Evolutionary conservation across 2,329 filamentous ascomycete genomes (phyloP).

Genomic region (Talaromyces sp.): DNA sequence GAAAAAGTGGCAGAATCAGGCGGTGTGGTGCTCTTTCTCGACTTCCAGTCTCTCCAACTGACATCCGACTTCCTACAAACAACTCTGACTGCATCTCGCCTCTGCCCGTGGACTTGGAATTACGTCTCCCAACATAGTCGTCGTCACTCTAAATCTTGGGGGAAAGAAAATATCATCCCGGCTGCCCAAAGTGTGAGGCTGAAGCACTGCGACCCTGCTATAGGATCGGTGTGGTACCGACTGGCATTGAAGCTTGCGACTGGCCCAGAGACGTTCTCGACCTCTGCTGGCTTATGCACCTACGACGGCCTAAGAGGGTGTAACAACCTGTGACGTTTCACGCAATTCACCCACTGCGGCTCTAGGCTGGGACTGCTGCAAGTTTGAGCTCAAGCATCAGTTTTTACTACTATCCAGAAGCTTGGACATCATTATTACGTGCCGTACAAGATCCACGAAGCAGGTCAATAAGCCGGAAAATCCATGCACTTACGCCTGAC

Average conservation of each 20-base stretch:
- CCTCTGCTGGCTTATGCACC: slow-evolving; percentile 19
- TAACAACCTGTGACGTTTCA: slow-evolving; percentile 21
- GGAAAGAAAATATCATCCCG: background rate
- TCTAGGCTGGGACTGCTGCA: slow-evolving; percentile 21
- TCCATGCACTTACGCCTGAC: slow-evolving; percentile 12
- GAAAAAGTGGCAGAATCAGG: slow-evolving; percentile 1
- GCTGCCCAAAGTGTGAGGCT: slow-evolving; percentile 42
- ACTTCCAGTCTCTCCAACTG: background rate
- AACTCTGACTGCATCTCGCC: background rate
- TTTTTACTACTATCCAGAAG: background rate
- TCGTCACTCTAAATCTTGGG: background rate
- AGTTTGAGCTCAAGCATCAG: slow-evolving; percentile 5
- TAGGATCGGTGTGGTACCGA: slow-evolving; percentile 22
- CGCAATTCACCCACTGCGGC: slow-evolving; percentile 16
- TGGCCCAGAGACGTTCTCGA: slow-evolving; percentile 16
- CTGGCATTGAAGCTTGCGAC: slow-evolving; percentile 16
- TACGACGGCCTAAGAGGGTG: slow-evolving; percentile 20
- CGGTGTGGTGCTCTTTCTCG: background rate
- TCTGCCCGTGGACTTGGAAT: background rate
- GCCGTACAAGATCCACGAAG: background rate
- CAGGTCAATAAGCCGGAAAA: slow-evolving; percentile 3
- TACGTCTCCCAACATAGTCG: background rate
- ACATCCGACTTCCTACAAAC: background rate
- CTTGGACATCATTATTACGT: background rate
- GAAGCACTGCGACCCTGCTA: slow-evolving; percentile 24